phyloP scores from a whole-genome alignment of 306 rosid species.

The Castanospermum australe region DNA sequence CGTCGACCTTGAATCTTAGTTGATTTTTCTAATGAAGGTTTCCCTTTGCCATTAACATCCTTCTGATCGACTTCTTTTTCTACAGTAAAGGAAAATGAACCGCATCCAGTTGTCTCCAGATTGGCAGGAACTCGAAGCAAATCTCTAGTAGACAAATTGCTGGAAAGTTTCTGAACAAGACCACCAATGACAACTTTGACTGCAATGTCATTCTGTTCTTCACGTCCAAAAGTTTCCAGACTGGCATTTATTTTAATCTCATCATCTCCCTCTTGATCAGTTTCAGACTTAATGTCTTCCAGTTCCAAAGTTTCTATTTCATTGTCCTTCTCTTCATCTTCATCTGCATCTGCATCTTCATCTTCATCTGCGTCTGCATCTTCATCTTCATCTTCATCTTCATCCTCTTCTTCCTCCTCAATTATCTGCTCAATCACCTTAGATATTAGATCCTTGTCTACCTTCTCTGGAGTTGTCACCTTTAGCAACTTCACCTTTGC shows the following conservation, averaged over 20 bases:
- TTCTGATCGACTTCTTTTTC: constrained; percentile 60
- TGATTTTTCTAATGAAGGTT: constrained; percentile 47
- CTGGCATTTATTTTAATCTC: constrained; percentile 56
- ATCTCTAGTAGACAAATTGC: constrained; percentile 49
- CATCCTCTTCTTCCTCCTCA: constrained; percentile 69
- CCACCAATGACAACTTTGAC: constrained; percentile 79
- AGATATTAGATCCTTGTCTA: constrained; percentile 80
- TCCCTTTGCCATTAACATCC: constrained; percentile 55
- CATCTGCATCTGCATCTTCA: too few species aligned
- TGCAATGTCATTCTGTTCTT: constrained; percentile 66
- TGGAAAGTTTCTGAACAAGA: constrained; percentile 74
- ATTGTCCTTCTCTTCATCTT: constrained; percentile 48
- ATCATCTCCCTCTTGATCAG: constrained; percentile 54
- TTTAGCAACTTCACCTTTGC: constrained; percentile 77
- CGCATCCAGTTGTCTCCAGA: constrained; percentile 67
- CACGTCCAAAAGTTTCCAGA: constrained; percentile 56
- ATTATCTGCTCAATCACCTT: constrained; percentile 87
- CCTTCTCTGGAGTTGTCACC: constrained; percentile 73
- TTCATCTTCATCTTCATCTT: constrained; percentile 35
- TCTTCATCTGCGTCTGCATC: constrained; percentile 22
- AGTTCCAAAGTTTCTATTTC: constrained; percentile 52
- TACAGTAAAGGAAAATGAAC: constrained; percentile 72
- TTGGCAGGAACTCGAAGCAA: constrained; percentile 84
- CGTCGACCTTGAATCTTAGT: constrained; percentile 56
- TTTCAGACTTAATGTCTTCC: constrained; percentile 52